Evolutionary conservation across 139 green algal genomes (phyloP), one percentile per base, ranked within the genome.

Genomic region (Nannochloris sp.): DNA sequence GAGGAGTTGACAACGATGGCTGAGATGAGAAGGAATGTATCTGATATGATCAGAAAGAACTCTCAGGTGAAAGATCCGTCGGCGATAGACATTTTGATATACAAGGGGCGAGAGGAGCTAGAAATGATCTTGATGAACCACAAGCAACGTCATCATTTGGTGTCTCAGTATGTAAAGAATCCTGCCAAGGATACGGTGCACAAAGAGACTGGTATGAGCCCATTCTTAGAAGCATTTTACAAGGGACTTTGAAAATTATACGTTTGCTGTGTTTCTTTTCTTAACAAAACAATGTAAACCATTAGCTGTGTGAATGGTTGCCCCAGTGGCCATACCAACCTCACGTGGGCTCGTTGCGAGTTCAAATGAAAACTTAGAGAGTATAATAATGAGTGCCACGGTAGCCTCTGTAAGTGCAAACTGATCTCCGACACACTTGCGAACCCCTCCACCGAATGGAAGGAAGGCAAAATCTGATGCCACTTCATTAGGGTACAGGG

Each of bases 401-500:
- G 76, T 81, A 5, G 85, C 85, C 76, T 96, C 90, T 29, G 90
- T 79, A 58, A 95, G 55, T 0, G 94, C 94, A 82, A 99, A 99
- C 75, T 98, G 93, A 76, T 99, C 94, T 16, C 94, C 94, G 12
- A 99, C 80, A 69, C 94, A 99, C 74, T 98, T 98, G 56, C 94
- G 82, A 5, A 81, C 70, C 14, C 93, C 93, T 29, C 91, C 93
- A 72, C 70, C 72, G 74, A 99, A 99, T 12, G 93, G 93, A 2
- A 99, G 77, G 81, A 95, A 98, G 1, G 91, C 92, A 84, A 96
- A 99, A 75, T 98, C 90, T 16, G 88, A 85, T 3, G 83, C 67
- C 1, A 92, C 75, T 77, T 99, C 93, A 67, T 98, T 98, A 30
- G 93, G 93, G 75, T 97, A 97, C 17, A 96, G 72, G 17, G 77